Base-by-base conservation (phyloP, 2,329 filamentous ascomycete species). In the Zymoseptoria ardabiliae region DNA sequence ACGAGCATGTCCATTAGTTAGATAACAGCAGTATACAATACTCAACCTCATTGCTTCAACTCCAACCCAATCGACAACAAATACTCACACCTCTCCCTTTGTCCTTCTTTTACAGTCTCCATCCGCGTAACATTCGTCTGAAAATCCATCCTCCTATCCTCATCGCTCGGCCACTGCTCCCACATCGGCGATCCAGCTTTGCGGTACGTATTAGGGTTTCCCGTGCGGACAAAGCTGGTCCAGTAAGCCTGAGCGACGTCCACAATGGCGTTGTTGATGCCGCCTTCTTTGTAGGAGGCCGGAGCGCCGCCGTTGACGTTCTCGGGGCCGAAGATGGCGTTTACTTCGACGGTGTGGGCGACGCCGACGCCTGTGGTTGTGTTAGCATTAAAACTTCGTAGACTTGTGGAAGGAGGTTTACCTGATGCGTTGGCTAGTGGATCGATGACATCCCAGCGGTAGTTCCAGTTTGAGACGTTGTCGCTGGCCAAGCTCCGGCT, bases 381-480 rank as follows among this genome's bases (percentile, higher is more conserved):
- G 87, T 2, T 20, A 20, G 52, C 6, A 4, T 25, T 17, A 6
- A 17, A 6, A 6, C 17, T 22, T 11, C 8, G 55, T 25, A 2
- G 23, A 35, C 28, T 54, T 11, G 17, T 3, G 10, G 4, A 22
- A 30, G 4, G 17, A n/a, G 35, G 3, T 17, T 2, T 45, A 52
- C 65, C 67, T 10, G 74, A 68, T 0, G 74, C 75, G 21, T 82
- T 74, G 53, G 83, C 76, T 0, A 68, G 66, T 0, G 82, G 79
- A 61, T 90, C 87, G 50, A 83, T 75, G 3, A 90, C 88, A 58
- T 86, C 82, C 75, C 85, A 90, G 50, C 82, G 82, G 70, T 92
- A 92, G 68, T 84, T 86, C 81, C 83, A 92, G 22, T 79, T 82
- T 1, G 71, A 66, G 19, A 77, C 65, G 13, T 73, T 73, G 57